These are phyloP conservation scores for Parmelia sp. DNA, from an alignment of 495 filamentous ascomycete species.

Conservation along the genomic window DNA sequence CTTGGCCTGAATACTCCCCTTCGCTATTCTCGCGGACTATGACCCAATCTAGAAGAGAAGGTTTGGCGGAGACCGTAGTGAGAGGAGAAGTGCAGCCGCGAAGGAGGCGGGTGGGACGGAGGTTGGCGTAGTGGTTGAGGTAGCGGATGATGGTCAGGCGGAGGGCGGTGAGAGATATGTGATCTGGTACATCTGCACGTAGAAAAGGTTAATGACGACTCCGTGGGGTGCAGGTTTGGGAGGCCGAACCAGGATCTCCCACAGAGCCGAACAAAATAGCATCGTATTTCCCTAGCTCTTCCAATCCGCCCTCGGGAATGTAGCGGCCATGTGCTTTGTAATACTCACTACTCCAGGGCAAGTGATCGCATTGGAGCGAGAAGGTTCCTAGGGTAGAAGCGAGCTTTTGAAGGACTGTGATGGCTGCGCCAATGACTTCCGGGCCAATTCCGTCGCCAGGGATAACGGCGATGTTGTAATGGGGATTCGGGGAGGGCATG, in stretches of 20 bases:
- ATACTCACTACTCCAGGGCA: slow-evolving; percentile 48
- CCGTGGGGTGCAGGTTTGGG: neutral
- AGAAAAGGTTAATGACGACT: neutral
- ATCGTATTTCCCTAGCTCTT: slow-evolving; percentile 46
- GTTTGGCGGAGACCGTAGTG: slow-evolving; percentile 32
- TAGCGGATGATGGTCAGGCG: slow-evolving; percentile 50
- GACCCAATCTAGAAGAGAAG: slow-evolving; percentile 47
- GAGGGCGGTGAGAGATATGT: slow-evolving; percentile 52
- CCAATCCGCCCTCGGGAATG: slow-evolving; percentile 48
- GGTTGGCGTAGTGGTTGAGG: slow-evolving; percentile 52
- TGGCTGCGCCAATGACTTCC: slow-evolving; percentile 48
- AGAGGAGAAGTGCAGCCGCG: slow-evolving; percentile 46
- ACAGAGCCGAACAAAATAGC: slow-evolving; percentile 54
- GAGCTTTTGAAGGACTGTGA: slow-evolving; percentile 46
- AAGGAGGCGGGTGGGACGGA: slow-evolving; percentile 47
- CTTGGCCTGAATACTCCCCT: slow-evolving; percentile 53
- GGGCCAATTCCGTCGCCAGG: slow-evolving; percentile 52
- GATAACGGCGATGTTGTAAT: slow-evolving; percentile 46
- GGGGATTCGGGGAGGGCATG: neutral
- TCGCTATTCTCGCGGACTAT: slow-evolving; percentile 55
- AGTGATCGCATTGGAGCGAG: slow-evolving; percentile 40
- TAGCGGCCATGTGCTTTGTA: slow-evolving; percentile 49
- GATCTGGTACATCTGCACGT: slow-evolving; percentile 46
- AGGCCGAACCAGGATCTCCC: slow-evolving; percentile 34
- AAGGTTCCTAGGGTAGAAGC: slow-evolving; percentile 37